Percentiles rank a stretch among this genome's conserved stretches.
These are phyloP conservation scores for Aspergillus sclerotialis DNA, from an alignment of 2,329 filamentous ascomycete genomes.

Conservation along the genomic window DNA sequence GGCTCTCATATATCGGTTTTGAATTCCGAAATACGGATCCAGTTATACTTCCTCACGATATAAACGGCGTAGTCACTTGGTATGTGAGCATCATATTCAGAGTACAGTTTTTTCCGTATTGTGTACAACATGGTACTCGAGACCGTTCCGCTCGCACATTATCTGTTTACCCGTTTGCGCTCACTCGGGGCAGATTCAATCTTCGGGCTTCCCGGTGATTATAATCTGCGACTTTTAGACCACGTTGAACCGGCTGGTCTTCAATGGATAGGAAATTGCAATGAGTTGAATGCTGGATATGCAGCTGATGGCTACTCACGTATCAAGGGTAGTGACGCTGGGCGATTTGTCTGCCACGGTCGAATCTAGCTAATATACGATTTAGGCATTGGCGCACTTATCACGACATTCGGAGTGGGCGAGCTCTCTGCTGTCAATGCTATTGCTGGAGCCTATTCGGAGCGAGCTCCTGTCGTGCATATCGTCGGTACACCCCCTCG, in stretches of 20 bases:
- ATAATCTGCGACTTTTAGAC: constrained; percentile 62
- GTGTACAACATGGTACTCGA: no score
- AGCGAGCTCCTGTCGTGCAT: constrained; percentile 61
- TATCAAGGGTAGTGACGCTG: constrained; percentile 32
- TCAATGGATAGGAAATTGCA: constrained; percentile 60
- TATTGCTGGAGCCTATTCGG: constrained; percentile 66
- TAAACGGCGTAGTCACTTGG: no score
- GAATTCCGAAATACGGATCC: no score
- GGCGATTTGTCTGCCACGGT: not conserved
- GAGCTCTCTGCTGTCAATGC: constrained; percentile 65
- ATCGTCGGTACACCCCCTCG: constrained; percentile 50
- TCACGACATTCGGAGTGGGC: constrained; percentile 69
- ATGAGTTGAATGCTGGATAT: constrained; percentile 63
- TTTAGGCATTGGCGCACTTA: no score
- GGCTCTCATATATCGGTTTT: no score
- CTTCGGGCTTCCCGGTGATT: constrained; percentile 66
- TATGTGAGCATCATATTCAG: no score
- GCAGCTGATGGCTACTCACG: constrained; percentile 27
- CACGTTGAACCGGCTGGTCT: constrained; percentile 54
- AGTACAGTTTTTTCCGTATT: no score
- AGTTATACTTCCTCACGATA: no score
- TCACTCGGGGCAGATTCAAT: constrained; percentile 59
- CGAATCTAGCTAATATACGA: not conserved
- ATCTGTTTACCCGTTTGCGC: constrained; percentile 58
- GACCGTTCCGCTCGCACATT: constrained; percentile 32